phyloP scores from a whole-genome alignment of 2,329 filamentous ascomycete species.

The Xylariaceae sp. region DNA sequence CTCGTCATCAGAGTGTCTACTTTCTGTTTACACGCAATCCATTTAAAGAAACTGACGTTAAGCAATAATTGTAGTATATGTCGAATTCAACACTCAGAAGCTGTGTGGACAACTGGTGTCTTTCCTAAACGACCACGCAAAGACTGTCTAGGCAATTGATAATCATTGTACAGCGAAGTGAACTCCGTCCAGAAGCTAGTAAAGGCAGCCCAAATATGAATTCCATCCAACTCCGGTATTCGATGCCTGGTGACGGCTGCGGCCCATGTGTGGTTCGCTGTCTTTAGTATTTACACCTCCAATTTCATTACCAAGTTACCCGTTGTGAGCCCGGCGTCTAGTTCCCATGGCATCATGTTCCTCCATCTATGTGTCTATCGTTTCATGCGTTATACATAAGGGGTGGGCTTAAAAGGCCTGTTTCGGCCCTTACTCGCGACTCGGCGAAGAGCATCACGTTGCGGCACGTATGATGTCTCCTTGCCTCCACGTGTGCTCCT shows the following conservation, averaged over 20 bases:
- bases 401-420: background rate
- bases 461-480: conserved; percentile 38
- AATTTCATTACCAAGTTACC: no score
- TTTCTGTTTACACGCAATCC: no score
- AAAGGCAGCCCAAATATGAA: conserved; percentile 9
- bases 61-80: no score
- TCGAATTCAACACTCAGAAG: no score
- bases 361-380: conserved; percentile 20
- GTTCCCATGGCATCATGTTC: conserved; percentile 12
- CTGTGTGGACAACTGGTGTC: no score
- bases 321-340: conserved; percentile 1
- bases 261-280: background rate
- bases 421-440: background rate
- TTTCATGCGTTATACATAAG: conserved; percentile 23
- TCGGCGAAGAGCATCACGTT: conserved; percentile 16
- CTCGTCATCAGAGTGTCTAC: no score
- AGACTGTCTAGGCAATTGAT: no score
- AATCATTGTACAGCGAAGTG: no score
- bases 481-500: conserved; percentile 77
- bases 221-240: conserved; percentile 24
- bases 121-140: no score
- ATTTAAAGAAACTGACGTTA: no score
- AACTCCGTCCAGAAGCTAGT: no score
- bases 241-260: conserved; percentile 20
- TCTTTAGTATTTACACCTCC: conserved; percentile 16